phyloP scores from a whole-genome alignment of 768 basidiomycete species.

The Leucocoprinus birnbaumii region DNA sequence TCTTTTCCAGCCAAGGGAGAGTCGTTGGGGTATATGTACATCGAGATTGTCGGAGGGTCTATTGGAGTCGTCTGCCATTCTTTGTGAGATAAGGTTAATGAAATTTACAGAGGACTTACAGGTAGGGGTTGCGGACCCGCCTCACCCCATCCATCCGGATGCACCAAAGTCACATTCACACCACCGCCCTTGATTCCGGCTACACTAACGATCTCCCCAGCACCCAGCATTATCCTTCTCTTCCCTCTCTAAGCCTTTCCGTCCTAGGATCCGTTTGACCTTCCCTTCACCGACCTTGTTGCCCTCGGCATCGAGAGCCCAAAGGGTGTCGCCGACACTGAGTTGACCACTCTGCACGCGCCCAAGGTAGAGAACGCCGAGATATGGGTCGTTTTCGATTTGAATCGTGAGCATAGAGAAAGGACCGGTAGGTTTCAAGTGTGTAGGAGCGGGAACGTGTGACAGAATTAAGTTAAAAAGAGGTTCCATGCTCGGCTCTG shows the following conservation, averaged over 20 bases:
- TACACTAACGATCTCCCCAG: conserved; percentile 47
- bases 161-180: conserved; percentile 42
- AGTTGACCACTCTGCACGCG: conserved; percentile 41
- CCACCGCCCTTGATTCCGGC: conserved; percentile 46
- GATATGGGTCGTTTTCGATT: conserved; percentile 48
- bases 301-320: conserved; percentile 37
- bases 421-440: conserved; percentile 33
- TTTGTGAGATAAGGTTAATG: conserved; percentile 8
- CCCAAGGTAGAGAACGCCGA: conserved; percentile 47
- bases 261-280: conserved; percentile 41
- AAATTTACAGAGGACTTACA: conserved; percentile 19
- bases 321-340: conserved; percentile 34
- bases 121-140: conserved; percentile 37
- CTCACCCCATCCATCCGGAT: conserved; percentile 41
- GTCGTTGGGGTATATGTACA: conserved; percentile 45
- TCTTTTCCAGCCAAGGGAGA: conserved; percentile 44
- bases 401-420: conserved; percentile 53
- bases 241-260: conserved; percentile 37
- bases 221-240: conserved; percentile 43
- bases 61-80: conserved; percentile 38
- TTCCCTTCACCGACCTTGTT: conserved; percentile 48
- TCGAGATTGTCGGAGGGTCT: conserved; percentile 48
- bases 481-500: conserved; percentile 34
- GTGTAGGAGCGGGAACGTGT: conserved; percentile 38
- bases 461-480: conserved; percentile 45